phyloP scores from a whole-genome alignment of 371 early-diverging fungal species.

The Massospora cicadina region DNA sequence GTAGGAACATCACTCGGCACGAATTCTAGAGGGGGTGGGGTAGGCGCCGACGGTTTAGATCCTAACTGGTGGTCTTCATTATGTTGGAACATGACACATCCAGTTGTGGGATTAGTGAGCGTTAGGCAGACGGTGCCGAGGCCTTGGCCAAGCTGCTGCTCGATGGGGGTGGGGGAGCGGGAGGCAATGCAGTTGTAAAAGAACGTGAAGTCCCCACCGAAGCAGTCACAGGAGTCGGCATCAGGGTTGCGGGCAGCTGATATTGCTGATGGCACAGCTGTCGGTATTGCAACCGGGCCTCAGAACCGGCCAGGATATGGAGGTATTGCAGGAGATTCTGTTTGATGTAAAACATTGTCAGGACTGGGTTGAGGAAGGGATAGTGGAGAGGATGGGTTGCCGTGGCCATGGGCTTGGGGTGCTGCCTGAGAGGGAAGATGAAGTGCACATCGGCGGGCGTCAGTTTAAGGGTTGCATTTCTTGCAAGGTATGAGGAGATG shows the following conservation, averaged over 20 bases:
- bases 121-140: conserved; percentile 46
- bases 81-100: conserved; percentile 15
- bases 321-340: conserved; percentile 37
- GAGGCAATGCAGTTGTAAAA: conserved; percentile 34
- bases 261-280: conserved; percentile 19
- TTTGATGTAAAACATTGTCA: conserved; percentile 41
- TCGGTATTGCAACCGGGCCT: conserved; percentile 25
- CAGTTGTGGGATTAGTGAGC: conserved; percentile 22
- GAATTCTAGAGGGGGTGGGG: conserved; percentile 12
- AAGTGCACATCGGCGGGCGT: conserved; percentile 49
- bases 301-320: conserved; percentile 28
- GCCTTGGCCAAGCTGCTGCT: conserved; percentile 47
- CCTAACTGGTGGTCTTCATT: conserved; percentile 20
- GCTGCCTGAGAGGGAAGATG: conserved; percentile 34
- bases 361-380: conserved; percentile 28
- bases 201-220: conserved; percentile 35
- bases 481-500: conserved; percentile 44
- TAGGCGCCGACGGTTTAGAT: conserved; percentile 10
- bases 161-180: conserved; percentile 29
- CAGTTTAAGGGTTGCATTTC: conserved; percentile 46
- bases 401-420: conserved; percentile 19
- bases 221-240: conserved; percentile 13
- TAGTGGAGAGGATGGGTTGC: conserved; percentile 26
- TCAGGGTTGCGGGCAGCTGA: neutral
- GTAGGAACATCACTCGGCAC: conserved; percentile 13